Evolutionary conservation across 208 protist species (phyloP), one percentile per base, ranked within the genome.

Genomic region (Trypanosoma platydactyli): DNA sequence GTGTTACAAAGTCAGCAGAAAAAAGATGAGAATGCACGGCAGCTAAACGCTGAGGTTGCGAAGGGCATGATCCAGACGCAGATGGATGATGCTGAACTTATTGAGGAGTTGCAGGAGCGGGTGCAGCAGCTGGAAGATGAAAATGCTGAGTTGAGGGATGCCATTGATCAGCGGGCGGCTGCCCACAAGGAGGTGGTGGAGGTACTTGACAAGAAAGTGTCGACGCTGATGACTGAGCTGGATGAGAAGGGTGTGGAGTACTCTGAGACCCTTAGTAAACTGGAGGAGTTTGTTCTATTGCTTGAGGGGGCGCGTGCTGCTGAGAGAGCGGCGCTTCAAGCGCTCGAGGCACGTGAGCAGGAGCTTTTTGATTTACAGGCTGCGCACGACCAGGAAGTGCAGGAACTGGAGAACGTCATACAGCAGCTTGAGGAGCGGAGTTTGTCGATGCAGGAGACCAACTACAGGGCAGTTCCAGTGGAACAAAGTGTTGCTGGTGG

Each of bases 251-350:
- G 70, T 1, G 41, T 57, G 24, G 80, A 84, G 45, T 78, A 79
- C 54, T 75, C 68, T 0, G 73, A 80, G 9, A 83, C 73, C 0
- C 72, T 91, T 18, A 79, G 82, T 3, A 71, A 83, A 42, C 64
- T 92, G 20, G 86, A 92, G 62, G 83, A 92, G 62, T 86, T 89
- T 53, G 80, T 89, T 12, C 54, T 49, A 0, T 49, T 92, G 16
- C 64, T 89, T 24, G 86, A 89, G 62, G 71, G 70, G 1, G 73
- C 86, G 18, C 72, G 83, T 0, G 77, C 78, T 9, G 64, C 71
- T 15, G 86, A 92, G 68, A 61, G 64, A 27, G 66, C 80, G 3
- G 86, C 83, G 0, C 46, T 88, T 16, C 45, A 66, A 5, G 24
- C 64, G 0, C 54, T 82, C 0, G 76, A 89, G 25, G 55, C 57